Evolutionary conservation across 345 rosid species (phyloP).

Genomic region (Alliaria petiolata): DNA sequence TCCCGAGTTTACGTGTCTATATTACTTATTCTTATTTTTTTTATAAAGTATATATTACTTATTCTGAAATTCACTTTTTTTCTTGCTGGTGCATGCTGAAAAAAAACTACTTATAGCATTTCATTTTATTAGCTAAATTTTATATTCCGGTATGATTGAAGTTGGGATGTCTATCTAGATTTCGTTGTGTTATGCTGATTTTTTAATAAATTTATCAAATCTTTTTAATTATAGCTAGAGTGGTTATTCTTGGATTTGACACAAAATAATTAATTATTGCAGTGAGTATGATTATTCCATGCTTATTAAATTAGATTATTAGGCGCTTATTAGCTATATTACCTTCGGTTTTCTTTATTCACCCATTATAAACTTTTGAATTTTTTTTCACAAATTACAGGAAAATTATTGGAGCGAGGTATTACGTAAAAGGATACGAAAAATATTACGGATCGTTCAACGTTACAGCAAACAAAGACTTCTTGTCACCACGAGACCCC

Average conservation of each 20-base stretch:
- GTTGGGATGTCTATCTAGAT: background rate
- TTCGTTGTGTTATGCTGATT: background rate
- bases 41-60: background rate
- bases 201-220: background rate
- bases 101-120: background rate
- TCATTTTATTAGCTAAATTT: background rate
- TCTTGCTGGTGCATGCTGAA: background rate
- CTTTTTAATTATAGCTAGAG: background rate
- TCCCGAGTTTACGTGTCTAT: conserved; percentile 3
- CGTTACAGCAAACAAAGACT: conserved; percentile 48
- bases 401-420: conserved; percentile 80
- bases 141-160: background rate
- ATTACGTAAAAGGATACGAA: conserved; percentile 59
- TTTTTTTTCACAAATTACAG: conserved; percentile 30
- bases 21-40: background rate
- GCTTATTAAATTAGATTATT: background rate
- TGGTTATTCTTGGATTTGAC: background rate
- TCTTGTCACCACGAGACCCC: conserved; percentile 64
- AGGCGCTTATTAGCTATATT: background rate
- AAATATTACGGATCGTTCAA: conserved; percentile 41
- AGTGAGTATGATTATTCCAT: background rate
- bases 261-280: background rate
- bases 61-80: too few species aligned
- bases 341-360: background rate
- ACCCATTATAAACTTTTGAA: background rate